Evolutionary conservation across 2,329 filamentous ascomycete species (phyloP).

Genomic region (Pyricularia grisea): DNA sequence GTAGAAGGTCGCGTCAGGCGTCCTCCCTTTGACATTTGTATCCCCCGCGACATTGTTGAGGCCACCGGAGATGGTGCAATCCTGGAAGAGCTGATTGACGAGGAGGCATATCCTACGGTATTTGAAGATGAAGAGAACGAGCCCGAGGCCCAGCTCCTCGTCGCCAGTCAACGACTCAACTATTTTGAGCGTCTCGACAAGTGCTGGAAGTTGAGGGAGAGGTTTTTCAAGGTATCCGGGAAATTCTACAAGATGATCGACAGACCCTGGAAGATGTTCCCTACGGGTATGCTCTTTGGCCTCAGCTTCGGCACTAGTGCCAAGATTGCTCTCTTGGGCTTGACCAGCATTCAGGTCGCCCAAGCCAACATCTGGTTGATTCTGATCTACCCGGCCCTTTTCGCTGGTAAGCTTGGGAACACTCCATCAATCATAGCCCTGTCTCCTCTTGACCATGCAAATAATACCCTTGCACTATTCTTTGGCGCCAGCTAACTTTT

Average conservation of each 20-base stretch:
- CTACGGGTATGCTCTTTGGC: conserved; percentile 78
- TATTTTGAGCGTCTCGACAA: neutral
- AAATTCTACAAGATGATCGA: conserved; percentile 67
- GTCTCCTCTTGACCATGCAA: too few species aligned
- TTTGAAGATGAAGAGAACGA: neutral
- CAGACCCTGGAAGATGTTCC: conserved; percentile 92
- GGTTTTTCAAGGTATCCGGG: conserved; percentile 23
- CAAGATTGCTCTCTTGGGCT: conserved; percentile 85
- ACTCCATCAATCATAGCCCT: neutral
- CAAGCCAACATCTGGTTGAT: conserved; percentile 75
- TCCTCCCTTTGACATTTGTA: neutral
- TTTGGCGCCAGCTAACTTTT: neutral
- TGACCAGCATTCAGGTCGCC: conserved; percentile 47
- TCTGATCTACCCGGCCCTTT: conserved; percentile 79
- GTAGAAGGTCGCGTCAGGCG: neutral
- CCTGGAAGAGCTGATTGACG: neutral
- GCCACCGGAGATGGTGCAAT: neutral
- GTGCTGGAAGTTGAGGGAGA: conserved; percentile 39
- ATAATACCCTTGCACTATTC: neutral
- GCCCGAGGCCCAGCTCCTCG: neutral
- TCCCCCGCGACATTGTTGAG: conserved; percentile 1
- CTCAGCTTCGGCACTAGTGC: conserved; percentile 93
- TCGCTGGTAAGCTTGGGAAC: conserved; percentile 54
- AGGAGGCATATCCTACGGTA: neutral
- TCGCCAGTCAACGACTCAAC: neutral